phyloP scores from a whole-genome alignment of 768 basidiomycete genomes.

The Podaxis pistillaris region DNA sequence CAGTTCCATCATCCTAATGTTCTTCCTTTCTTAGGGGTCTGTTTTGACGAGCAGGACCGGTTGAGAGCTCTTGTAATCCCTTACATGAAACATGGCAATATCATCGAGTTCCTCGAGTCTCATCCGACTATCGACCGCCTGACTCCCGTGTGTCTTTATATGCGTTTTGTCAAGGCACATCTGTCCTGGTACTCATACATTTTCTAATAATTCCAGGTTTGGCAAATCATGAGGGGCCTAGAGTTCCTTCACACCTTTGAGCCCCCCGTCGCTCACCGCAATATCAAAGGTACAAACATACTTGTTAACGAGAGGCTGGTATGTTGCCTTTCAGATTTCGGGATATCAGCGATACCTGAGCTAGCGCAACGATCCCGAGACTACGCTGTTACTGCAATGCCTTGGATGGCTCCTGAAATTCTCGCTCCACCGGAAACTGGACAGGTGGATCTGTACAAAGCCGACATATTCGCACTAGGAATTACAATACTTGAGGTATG shows the following conservation, averaged over 20 bases:
- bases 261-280: background rate
- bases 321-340: slow-evolving; percentile 3
- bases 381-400: background rate
- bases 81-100: background rate
- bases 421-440: background rate
- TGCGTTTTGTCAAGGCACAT: background rate
- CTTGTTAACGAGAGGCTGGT: background rate
- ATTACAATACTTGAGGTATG: background rate
- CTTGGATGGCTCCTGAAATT: background rate
- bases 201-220: background rate
- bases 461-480: background rate
- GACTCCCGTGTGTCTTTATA: background rate
- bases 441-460: background rate
- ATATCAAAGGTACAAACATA: slow-evolving; percentile 1
- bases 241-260: background rate
- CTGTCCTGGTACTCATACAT: background rate
- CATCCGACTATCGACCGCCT: background rate
- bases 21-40: background rate
- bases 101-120: background rate
- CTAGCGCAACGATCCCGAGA: background rate
- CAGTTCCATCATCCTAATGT: slow-evolving; percentile 1
- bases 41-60: background rate
- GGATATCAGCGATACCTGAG: background rate
- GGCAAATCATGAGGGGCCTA: slow-evolving; percentile 4
- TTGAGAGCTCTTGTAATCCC: background rate